Conservation (phyloP, 306 rosid genomes). For the Neltuma alba region DNA sequence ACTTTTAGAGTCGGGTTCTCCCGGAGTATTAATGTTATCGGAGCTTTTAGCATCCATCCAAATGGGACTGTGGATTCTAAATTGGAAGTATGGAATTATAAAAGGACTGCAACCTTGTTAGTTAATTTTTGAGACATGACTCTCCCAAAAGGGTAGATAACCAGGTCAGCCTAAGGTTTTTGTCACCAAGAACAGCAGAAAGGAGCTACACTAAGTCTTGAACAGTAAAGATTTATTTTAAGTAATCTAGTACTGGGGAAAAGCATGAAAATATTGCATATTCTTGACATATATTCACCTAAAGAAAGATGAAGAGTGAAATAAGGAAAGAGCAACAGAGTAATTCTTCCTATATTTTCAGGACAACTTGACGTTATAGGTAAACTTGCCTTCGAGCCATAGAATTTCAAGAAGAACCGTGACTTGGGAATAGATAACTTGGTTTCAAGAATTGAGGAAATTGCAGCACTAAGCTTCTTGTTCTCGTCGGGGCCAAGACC, state of each 20-base stretch:
- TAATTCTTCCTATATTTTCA: slow-evolving; percentile 31
- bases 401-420: slow-evolving; percentile 80
- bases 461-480: slow-evolving; percentile 89
- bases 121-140: neutral
- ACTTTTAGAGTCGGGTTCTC: neutral
- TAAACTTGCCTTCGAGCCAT: slow-evolving; percentile 85
- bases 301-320: slow-evolving; percentile 74
- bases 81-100: neutral
- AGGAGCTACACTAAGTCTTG: slow-evolving; percentile 32
- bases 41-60: neutral
- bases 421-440: slow-evolving; percentile 89
- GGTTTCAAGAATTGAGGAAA: slow-evolving; percentile 73
- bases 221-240: slow-evolving; percentile 38
- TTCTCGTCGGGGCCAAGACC: slow-evolving; percentile 80
- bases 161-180: neutral
- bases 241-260: slow-evolving; percentile 88
- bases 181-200: slow-evolving; percentile 32
- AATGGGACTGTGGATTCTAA: neutral
- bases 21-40: neutral
- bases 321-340: slow-evolving; percentile 49
- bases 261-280: slow-evolving; percentile 88
- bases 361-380: slow-evolving; percentile 30
- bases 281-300: slow-evolving; percentile 81
- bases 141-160: neutral
- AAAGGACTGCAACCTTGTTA: neutral